phyloP scores from a whole-genome alignment of 192 early-diverging fungal genomes.

The Podila horticola region DNA sequence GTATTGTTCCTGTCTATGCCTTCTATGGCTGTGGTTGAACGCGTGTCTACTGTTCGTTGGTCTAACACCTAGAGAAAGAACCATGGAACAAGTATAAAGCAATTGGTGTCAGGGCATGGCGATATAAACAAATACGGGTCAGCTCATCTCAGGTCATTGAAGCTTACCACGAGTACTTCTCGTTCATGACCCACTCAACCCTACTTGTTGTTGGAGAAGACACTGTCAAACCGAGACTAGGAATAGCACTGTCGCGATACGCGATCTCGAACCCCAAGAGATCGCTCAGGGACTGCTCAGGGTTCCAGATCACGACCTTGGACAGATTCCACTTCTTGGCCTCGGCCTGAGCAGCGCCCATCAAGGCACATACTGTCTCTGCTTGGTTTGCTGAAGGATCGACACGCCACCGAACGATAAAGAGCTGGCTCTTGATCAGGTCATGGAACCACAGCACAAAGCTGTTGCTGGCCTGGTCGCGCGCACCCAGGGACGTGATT shows the following conservation, averaged over 20 bases:
- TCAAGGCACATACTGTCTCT: constrained; percentile 2
- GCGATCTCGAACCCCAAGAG: constrained; percentile 10
- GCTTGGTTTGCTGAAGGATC: constrained; percentile 6
- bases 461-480: constrained; percentile 11
- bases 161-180: constrained; percentile 40
- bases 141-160: background rate
- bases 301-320: constrained; percentile 35
- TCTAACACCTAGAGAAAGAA: too few relatives aligned
- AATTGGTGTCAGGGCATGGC: too few relatives aligned
- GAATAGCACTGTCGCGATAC: constrained; percentile 21
- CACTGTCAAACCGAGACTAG: constrained; percentile 12
- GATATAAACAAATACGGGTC: too few relatives aligned
- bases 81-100: too few relatives aligned
- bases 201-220: background rate
- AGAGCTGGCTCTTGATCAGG: constrained; percentile 10
- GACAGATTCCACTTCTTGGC: constrained; percentile 17
- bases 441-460: constrained; percentile 39
- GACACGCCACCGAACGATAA: constrained; percentile 34
- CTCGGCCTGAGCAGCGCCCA: constrained; percentile 23
- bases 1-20: too few relatives aligned
- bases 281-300: constrained; percentile 22
- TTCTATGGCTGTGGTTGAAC: too few relatives aligned
- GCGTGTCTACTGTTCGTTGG: too few relatives aligned
- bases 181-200: constrained; percentile 33
- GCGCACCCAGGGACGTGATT: constrained; percentile 9